Base-by-base conservation (phyloP, 2,329 filamentous ascomycete species). In the Aspergillus caelatus region DNA sequence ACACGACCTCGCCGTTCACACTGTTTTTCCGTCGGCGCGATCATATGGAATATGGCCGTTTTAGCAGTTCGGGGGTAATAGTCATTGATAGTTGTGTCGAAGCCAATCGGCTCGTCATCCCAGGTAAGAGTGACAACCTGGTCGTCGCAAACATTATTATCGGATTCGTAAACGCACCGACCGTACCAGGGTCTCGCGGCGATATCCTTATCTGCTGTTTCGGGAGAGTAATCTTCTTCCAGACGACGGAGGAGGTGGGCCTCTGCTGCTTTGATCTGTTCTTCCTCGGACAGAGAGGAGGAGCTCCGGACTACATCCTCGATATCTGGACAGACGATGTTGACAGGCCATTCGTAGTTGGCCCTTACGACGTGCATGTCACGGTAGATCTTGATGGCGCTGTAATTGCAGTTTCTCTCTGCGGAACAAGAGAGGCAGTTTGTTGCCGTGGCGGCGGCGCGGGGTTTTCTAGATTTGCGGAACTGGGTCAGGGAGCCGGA, bases 111-210 rank as follows among this genome's bases (percentile, higher is more conserved):
- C 16, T 16, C 32, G 19, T 91, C 89, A 52, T 96, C 90, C 93
- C 94, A 98, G 4, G 86, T 88, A 58, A 98, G 87, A 0, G 91
- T 94, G 23, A 98, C 95, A 30, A 90, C 86, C 77, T 98, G 94
- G 72, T 98, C 93, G 76, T 99, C 95, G 72, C 89, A 92, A 48
- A 98, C 95, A 72, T 96, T 89, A 78, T 98, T 99, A 79, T 96
- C 93, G 5, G 89, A 84, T 75, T 97, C 95, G 79, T 89, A 98
- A 1, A 98, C 95, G 74, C 95, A 99, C n/a, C 94, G 88, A 0
- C 95, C 95, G 73, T 93, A 98, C 93, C 93, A 89, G 1, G 83
- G 79, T 5, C 85, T 77, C 12, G 72, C 71, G 56, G 84, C 80
- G 5, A 88, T 80, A n/a, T 82, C 77, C 12, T 64, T 66, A 67